phyloP scores from a whole-genome alignment of 139 green algal genomes.

The Chloropicon primus region DNA sequence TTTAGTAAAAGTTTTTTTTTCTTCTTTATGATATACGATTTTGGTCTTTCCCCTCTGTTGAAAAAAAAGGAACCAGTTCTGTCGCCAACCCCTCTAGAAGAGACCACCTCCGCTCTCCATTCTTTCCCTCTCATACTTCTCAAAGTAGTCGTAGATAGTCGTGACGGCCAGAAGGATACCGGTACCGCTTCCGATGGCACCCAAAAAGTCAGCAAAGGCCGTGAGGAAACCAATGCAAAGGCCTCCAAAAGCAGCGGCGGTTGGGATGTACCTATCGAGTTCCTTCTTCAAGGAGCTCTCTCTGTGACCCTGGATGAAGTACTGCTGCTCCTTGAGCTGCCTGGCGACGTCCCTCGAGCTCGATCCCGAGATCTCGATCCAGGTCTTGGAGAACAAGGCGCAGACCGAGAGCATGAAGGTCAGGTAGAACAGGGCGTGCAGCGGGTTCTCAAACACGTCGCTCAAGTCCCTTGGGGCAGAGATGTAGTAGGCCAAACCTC shows the following conservation, averaged over 20 bases:
- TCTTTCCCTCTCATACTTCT: conserved; percentile 76
- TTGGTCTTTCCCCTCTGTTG: too few relatives aligned
- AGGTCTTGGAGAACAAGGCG: conserved; percentile 99
- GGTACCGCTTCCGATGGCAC: conserved; percentile 79
- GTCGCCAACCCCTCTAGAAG: too few relatives aligned
- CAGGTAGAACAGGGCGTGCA: conserved; percentile 96
- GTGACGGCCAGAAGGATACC: conserved; percentile 96
- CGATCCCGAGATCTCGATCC: conserved; percentile 97
- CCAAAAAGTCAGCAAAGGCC: conserved; percentile 98
- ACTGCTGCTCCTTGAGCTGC: conserved; percentile 93
- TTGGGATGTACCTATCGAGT: conserved; percentile 92
- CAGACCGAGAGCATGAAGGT: conserved; percentile 95
- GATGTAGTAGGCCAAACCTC: conserved; percentile 98
- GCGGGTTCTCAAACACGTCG: conserved; percentile 78
- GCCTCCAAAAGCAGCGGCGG: conserved; percentile 88
- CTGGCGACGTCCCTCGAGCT: conserved; percentile 88
- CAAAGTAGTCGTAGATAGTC: conserved; percentile 96
- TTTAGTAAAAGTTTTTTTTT: too few relatives aligned
- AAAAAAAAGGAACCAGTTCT: too few relatives aligned
- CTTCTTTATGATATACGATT: too few relatives aligned
- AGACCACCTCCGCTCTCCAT: conserved; percentile 26
- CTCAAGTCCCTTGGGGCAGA: conserved; percentile 67
- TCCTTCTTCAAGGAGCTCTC: conserved; percentile 74
- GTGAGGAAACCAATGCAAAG: conserved; percentile 99
- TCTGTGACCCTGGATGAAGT: conserved; percentile 83